Evolutionary conservation across 1,139 yeast genomes (phyloP), one percentile per base, ranked within the genome.

Genomic region (Sugiyamaella pinicola): DNA sequence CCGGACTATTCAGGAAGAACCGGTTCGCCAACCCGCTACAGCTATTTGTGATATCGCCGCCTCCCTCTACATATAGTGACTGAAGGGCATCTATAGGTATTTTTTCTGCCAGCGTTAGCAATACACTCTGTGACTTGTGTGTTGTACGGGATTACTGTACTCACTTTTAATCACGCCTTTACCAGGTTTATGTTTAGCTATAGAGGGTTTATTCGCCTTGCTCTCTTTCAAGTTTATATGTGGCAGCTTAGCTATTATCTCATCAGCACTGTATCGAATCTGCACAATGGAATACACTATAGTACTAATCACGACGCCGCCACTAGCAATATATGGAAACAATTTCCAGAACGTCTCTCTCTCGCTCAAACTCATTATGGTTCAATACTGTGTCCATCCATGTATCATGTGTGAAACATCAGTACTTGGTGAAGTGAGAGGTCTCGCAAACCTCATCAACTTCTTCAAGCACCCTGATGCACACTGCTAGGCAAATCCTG

Each of bases 41-140:
- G 18, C 54, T 53, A 31, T 15, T 22, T 38, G 45, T 49, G 21
- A 61, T 52, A n/a, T 55, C 60, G 8, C 51, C 45, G 8, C 55
- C 54, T 2, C 61, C 62, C 18, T 57, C 57, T 6, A 22, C 47
- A 26, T 59, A 60, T 28, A 58, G 53, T 28, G 56, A 51, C 31
- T 56, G 56, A 49, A 61, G 39, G 2, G 62, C 58, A 10, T 51
- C 46, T 6, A 59, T 51, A 7, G 63, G 63, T 9, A 60, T 15
- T 24, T 40, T 15, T 29, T 37, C 29, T 35, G 15, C 18, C 34
- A 26, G 19, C 29, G 15, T 49, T 45, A 33, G 29, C 33, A n/a
- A n/a, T n/a, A n/a, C n/a, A n/a, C n/a, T n/a, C n/a, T n/a, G n/a
- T n/a, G n/a, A n/a, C n/a, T n/a, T n/a, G n/a, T 12, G 5, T 31